Percentiles rank a stretch among this genome's conserved stretches.
Conservation (phyloP, 1,284 basidiomycete species). For the Cryptococcus floricola region DNA sequence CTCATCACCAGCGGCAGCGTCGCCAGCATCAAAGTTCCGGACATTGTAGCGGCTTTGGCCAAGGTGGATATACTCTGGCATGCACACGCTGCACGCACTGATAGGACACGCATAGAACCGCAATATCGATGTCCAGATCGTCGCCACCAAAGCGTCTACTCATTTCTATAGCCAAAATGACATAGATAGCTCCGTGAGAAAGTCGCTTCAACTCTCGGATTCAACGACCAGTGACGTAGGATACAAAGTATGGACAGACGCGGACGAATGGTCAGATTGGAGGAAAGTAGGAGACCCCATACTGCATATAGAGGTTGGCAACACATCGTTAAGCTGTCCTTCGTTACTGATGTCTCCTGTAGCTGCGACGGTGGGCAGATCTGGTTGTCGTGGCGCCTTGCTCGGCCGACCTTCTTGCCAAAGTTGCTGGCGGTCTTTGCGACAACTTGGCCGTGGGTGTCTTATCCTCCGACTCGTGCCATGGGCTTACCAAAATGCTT, state of each 20-base stretch:
- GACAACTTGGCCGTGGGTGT: conserved; percentile 78
- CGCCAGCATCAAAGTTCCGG: conserved; percentile 85
- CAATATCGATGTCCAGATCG: conserved; percentile 75
- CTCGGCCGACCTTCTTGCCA: conserved; percentile 90
- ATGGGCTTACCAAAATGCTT: not conserved
- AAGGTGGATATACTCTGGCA: conserved; percentile 53
- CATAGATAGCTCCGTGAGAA: conserved; percentile 50
- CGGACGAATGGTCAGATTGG: conserved; percentile 79
- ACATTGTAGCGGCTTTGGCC: conserved; percentile 75
- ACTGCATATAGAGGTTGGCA: conserved; percentile 75
- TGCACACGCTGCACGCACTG: not conserved
- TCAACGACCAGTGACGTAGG: conserved; percentile 43
- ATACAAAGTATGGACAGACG: conserved; percentile 77
- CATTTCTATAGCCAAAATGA: conserved; percentile 67
- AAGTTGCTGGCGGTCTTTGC: conserved; percentile 81
- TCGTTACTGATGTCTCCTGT: not conserved
- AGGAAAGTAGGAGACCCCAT: conserved; percentile 84
- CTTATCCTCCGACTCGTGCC: not conserved
- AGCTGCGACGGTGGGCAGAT: conserved; percentile 90
- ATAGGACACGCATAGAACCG: conserved; percentile 54
- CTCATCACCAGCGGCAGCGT: conserved; percentile 89
- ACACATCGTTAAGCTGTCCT: not conserved
- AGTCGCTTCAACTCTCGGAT: conserved; percentile 2
- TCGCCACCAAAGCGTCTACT: conserved; percentile 72
- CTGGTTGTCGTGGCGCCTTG: conserved; percentile 90